Percentiles rank a stretch among this genome's conserved stretches.
Evolutionary conservation across 495 filamentous ascomycete genomes (phyloP).

Genomic region (Baudoinia panamericana): DNA sequence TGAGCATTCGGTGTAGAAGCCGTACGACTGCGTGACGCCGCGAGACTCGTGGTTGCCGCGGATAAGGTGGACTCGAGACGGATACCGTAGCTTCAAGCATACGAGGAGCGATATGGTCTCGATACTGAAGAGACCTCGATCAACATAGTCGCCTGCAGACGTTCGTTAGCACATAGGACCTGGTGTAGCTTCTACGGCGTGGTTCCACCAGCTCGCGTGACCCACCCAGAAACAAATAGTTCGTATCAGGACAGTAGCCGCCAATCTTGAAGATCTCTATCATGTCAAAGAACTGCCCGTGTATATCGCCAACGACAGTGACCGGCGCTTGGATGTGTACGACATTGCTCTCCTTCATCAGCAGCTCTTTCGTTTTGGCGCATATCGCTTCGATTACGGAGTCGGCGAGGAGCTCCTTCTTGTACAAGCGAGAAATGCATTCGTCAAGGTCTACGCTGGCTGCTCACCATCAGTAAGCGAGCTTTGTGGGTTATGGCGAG

Average conservation of each 20-base stretch:
- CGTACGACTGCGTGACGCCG: conserved; percentile 95
- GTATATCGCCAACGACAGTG: conserved; percentile 97
- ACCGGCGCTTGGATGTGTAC: conserved; percentile 92
- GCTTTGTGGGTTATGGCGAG: conserved; percentile 7
- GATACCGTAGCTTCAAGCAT: conserved; percentile 93
- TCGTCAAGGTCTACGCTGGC: conserved; percentile 96
- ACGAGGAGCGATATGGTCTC: conserved; percentile 93
- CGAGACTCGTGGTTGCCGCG: conserved; percentile 95
- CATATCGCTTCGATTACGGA: conserved; percentile 98
- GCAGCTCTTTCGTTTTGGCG: conserved; percentile 91
- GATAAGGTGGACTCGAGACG: conserved; percentile 95
- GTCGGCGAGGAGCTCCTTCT: conserved; percentile 90
- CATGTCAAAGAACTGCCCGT: conserved; percentile 97
- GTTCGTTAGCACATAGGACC: background rate
- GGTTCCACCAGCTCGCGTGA: conserved; percentile 20
- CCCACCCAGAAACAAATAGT: conserved; percentile 89
- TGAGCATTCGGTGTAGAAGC: conserved; percentile 96
- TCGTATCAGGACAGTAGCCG: conserved; percentile 90
- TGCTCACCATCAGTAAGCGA: conserved; percentile 27
- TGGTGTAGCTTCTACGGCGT: no score
- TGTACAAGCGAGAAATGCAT: conserved; percentile 89
- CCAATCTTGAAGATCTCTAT: conserved; percentile 99
- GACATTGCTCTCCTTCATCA: conserved; percentile 99
- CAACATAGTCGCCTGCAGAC: conserved; percentile 70
- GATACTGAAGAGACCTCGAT: conserved; percentile 94